Evolutionary conservation across 1,139 yeast species (phyloP), one percentile per base, ranked within the genome.

Genomic region (Suhomyces coccinellae): DNA sequence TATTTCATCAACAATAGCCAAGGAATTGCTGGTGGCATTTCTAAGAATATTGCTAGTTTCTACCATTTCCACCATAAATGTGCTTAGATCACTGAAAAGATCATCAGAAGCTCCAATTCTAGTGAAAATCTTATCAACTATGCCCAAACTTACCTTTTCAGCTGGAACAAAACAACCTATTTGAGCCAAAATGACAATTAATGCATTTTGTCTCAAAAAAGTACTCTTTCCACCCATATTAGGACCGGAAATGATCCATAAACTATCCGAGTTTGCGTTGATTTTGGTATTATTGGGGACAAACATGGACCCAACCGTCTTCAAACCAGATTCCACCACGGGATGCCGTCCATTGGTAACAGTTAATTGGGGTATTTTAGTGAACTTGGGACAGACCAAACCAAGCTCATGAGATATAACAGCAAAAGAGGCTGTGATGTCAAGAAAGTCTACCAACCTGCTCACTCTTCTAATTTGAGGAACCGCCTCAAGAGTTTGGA

Each of bases 191-290:
- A 93, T 84, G 0, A 83, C 84, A 39, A 89, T 87, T 13, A 90
- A 66, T 0, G 97, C 98, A 58, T 85, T 87, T 54, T 91, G 98
- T 39, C 98, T 76, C 41, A 93, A 67, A 57, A 81, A 93, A 0
- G 98, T 91, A 36, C 96, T 87, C 58, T 93, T 93, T 0, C 99
- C 99, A 3, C 98, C 98, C 98, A 93, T 93, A 59, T 93, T 93
- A 1, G 98, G 98, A 0, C 99, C 99, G 0, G 97, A 84, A 5
- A 93, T 82, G 8, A 93, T 75, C 91, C 96, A 87, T 16, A 69
- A 40, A n/a, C 43, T 46, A 13, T 40, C 41, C 2, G 42, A 36
- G 24, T 37, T 48, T 15, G 55, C 58, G 4, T 60, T 59, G 2
- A 71, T 52, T 9, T 82, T 57, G 1, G 65, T 53, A 56, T 84